Base-by-base conservation (phyloP, 1,284 basidiomycete species). In the Ustilago vetiveriae region DNA sequence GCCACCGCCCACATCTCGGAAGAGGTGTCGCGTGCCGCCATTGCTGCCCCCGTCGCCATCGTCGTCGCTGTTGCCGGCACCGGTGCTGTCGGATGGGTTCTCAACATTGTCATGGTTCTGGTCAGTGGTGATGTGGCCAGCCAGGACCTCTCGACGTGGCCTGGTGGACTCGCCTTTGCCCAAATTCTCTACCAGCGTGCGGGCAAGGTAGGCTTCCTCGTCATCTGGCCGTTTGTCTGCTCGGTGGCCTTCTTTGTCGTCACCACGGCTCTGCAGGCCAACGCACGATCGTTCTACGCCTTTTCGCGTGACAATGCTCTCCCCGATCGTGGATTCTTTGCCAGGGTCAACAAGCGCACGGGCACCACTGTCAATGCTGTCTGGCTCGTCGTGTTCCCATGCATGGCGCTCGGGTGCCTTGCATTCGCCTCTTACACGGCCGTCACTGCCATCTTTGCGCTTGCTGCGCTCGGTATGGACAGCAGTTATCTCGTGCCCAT, bases 1-100 rank as follows among this genome's bases (percentile, higher is more conserved):
- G 84, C 83, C 3, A 84, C 85, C 6, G 92, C 92, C 2, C 94
- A 96, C 82, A 95, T 96, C 66, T 91, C 90, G 6, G 93, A 96
- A 79, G 94, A 96, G 83, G 91, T 96, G 30, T 88, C 88, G 76
- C 87, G 90, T 45, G 93, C 94, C 9, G 90, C 92, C 3, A 91
- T 92, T 74, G 90, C 92, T 52, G 92, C 83, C 3, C 83, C 83
- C 11, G 83, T 88, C 38, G 92, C 91, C 10, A 93, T 94, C 78
- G 88, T 94, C 79, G 89, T 93, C 46, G 93, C 93, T 51, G 92
- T 94, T 27, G 84, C 48, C 10, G 75, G 72, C 37, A 80, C 76
- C 16, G 73, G 78, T 37, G 47, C 76, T 21, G 38, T 77, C 44
- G 77, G 75, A 38, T 78, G 78, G 77, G 43, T 83, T 38, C 79